Conservation (phyloP, 306 rosid genomes). For the Pachyrhizus erosus region DNA sequence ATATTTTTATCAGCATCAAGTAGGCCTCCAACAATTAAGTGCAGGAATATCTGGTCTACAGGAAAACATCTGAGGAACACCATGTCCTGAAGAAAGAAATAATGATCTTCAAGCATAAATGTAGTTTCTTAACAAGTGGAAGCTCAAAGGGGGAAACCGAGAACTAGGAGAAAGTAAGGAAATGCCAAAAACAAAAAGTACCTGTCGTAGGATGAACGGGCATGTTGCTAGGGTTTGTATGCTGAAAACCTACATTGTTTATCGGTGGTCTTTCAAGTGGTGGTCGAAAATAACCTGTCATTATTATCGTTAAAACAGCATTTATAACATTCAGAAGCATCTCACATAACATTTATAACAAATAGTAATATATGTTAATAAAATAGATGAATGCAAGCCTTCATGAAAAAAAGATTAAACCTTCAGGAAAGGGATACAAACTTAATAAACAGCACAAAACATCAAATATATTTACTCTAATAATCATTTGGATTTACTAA, state of each 20-base stretch:
- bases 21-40: constrained; percentile 80
- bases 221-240: constrained; percentile 54
- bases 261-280: constrained; percentile 70
- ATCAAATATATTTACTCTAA: not conserved
- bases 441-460: not conserved
- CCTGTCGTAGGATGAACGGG: constrained; percentile 75
- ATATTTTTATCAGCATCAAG: constrained; percentile 46
- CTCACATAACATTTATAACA: not conserved
- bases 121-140: not conserved
- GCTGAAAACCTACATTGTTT: constrained; percentile 69
- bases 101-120: constrained; percentile 1
- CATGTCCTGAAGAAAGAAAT: constrained; percentile 61
- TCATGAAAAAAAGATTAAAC: not conserved
- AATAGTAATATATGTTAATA: not conserved
- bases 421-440: not conserved
- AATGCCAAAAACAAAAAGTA: constrained; percentile 29
- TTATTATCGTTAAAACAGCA: not conserved
- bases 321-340: not conserved
- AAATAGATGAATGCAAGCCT: not conserved
- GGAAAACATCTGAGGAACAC: constrained; percentile 70
- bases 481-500: not conserved
- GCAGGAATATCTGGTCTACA: constrained; percentile 72
- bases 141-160: not conserved
- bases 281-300: constrained; percentile 72
- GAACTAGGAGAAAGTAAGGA: not conserved